Conservation (phyloP, 495 filamentous ascomycete species). For the Xylaria bambusicola region DNA sequence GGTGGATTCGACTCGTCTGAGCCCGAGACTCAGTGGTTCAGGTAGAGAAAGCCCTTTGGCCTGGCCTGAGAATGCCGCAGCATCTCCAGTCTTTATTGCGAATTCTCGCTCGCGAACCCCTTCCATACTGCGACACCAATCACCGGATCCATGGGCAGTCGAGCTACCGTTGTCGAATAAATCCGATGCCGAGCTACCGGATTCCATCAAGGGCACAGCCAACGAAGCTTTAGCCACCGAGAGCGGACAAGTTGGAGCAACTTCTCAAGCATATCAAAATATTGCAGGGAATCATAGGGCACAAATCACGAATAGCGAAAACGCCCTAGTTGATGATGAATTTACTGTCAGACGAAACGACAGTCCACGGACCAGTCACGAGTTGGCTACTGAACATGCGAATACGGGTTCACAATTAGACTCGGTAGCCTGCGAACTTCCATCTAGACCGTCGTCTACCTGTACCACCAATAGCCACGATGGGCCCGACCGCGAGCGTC, state of each 20-base stretch:
- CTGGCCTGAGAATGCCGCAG: conserved; percentile 40
- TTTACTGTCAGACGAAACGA: not conserved
- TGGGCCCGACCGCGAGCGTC: conserved; percentile 34
- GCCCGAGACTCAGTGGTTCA: conserved; percentile 31
- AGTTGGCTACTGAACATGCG: conserved; percentile 4
- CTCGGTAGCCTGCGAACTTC: conserved; percentile 24
- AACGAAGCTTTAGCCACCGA: not conserved
- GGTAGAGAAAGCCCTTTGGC: conserved; percentile 40
- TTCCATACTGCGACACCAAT: conserved; percentile 46
- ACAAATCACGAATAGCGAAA: not conserved
- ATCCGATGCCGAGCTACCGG: not conserved
- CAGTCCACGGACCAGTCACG: not conserved
- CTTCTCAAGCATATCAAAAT: not conserved
- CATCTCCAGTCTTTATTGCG: conserved; percentile 30
- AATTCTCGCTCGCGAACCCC: conserved; percentile 36
- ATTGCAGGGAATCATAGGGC: not conserved
- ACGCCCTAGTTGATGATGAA: not conserved
- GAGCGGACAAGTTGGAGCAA: not conserved
- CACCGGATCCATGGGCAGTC: conserved; percentile 54
- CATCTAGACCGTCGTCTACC: conserved; percentile 42
- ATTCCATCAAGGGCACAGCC: not conserved
- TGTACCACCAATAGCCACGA: conserved; percentile 44
- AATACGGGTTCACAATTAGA: conserved; percentile 14
- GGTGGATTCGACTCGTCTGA: conserved; percentile 38
- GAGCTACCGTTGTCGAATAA: conserved; percentile 31